A percentile compares a stretch with the other conserved stretches of the same genome.
These are phyloP conservation scores for Naganishia vaughanmartiniae DNA, from an alignment of 768 basidiomycete species.

Conservation along the genomic window DNA sequence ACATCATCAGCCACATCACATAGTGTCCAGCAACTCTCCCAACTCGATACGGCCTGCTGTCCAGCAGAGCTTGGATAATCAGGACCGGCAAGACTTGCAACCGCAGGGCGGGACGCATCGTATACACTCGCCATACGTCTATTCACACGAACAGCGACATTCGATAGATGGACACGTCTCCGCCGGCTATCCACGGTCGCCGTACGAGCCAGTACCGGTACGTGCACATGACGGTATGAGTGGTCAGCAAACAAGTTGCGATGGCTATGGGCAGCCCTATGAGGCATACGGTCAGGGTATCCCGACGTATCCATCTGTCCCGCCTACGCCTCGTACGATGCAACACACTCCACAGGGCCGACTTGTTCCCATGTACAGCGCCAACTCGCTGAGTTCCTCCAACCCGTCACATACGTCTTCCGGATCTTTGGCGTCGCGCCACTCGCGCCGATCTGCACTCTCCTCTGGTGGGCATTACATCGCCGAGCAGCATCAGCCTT, in stretches of 20 bases:
- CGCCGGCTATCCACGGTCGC: not conserved
- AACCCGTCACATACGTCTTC: slow-evolving; percentile 18
- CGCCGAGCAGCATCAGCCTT: not conserved
- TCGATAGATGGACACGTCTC: not conserved
- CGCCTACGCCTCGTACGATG: slow-evolving; percentile 19
- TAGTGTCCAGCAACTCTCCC: not conserved
- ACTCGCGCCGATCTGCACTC: slow-evolving; percentile 9
- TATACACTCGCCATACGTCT: not conserved
- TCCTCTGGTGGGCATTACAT: slow-evolving; percentile 16
- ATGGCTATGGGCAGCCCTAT: not conserved
- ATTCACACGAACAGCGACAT: slow-evolving; percentile 5
- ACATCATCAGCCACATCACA: not conserved
- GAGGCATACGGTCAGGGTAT: not conserved
- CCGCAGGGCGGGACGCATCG: not conserved
- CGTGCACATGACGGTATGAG: not conserved
- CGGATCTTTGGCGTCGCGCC: not conserved
- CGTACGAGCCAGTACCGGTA: not conserved
- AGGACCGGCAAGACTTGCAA: not conserved
- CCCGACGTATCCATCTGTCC: slow-evolving; percentile 1
- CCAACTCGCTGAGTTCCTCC: slow-evolving; percentile 2
- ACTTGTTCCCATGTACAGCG: slow-evolving; percentile 2
- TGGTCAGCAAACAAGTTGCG: not conserved
- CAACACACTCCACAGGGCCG: slow-evolving; percentile 3
- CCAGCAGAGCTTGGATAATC: not conserved
- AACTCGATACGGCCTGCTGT: not conserved